Conservation (phyloP, 306 rosid genomes). For the Begonia peltatifolia region DNA sequence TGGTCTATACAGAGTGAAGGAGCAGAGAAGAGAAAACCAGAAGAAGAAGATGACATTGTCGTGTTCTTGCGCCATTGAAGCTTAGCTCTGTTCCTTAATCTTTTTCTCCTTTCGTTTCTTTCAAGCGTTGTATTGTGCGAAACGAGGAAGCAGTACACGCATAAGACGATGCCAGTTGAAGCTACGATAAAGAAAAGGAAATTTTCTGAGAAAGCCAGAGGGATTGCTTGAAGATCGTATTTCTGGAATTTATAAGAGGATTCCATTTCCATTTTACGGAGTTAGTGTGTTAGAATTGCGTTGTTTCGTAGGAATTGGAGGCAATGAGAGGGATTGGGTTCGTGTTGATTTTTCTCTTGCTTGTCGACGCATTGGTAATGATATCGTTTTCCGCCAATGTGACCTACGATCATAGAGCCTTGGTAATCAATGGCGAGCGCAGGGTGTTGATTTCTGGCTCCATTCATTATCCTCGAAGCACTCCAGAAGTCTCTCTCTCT, state of each 20-base stretch:
- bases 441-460: constrained; percentile 74
- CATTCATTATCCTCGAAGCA: constrained; percentile 92
- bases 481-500: constrained; percentile 48
- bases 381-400: constrained; percentile 39
- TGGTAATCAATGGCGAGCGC: constrained; percentile 73
- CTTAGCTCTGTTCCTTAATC: not conserved
- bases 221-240: constrained; percentile 1
- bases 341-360: constrained; percentile 17
- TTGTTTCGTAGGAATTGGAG: not conserved
- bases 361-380: constrained; percentile 24
- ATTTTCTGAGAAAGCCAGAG: constrained; percentile 10
- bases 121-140: constrained; percentile 8
- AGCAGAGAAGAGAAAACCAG: constrained; percentile 5
- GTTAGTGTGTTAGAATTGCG: not conserved
- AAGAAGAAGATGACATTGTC: constrained; percentile 2
- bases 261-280: not conserved
- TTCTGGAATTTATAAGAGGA: constrained; percentile 11
- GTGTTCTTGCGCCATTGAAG: not conserved
- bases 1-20: not conserved
- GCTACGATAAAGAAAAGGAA: constrained; percentile 11
- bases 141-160: constrained; percentile 26
- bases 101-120: constrained; percentile 13
- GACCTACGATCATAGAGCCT: constrained; percentile 70
- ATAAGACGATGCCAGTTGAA: not conserved
- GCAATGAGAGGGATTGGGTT: constrained; percentile 30